These are phyloP conservation scores for Begonia fuchsioides DNA, from an alignment of 306 rosid species.

Conservation along the genomic window DNA sequence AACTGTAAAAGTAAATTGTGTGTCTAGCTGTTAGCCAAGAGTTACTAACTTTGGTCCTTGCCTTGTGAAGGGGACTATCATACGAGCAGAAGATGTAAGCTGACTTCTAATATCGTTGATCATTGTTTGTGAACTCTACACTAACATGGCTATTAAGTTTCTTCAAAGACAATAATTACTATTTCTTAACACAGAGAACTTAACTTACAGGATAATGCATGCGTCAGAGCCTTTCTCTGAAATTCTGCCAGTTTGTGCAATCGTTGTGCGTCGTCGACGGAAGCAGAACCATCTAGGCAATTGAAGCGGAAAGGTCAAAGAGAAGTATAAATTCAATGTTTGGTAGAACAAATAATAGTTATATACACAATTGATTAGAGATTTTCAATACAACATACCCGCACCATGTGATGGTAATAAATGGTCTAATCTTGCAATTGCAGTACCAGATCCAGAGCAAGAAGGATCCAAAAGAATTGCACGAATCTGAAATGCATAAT, in stretches of 20 bases:
- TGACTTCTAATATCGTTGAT: no score
- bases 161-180: no score
- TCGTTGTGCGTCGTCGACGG: slow-evolving; percentile 33
- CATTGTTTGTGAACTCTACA: no score
- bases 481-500: slow-evolving; percentile 27
- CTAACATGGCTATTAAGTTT: no score
- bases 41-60: no score
- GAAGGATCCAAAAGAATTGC: slow-evolving; percentile 93
- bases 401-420: slow-evolving; percentile 67
- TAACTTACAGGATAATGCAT: slow-evolving; percentile 67
- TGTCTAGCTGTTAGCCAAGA: background rate
- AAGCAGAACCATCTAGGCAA: slow-evolving; percentile 15
- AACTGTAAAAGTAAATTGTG: slow-evolving; percentile 24
- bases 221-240: slow-evolving; percentile 72
- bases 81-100: no score
- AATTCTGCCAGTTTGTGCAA: slow-evolving; percentile 77
- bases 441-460: slow-evolving; percentile 87
- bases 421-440: slow-evolving; percentile 68
- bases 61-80: no score
- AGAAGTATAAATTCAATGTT: background rate
- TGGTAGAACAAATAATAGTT: background rate
- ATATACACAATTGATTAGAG: background rate
- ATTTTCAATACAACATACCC: slow-evolving; percentile 20
- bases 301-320: background rate
- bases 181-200: no score